A percentile compares a stretch with the other conserved stretches of the same genome.
Evolutionary conservation across 1,284 basidiomycete genomes (phyloP).

Genomic region (Abortiporus biennis): DNA sequence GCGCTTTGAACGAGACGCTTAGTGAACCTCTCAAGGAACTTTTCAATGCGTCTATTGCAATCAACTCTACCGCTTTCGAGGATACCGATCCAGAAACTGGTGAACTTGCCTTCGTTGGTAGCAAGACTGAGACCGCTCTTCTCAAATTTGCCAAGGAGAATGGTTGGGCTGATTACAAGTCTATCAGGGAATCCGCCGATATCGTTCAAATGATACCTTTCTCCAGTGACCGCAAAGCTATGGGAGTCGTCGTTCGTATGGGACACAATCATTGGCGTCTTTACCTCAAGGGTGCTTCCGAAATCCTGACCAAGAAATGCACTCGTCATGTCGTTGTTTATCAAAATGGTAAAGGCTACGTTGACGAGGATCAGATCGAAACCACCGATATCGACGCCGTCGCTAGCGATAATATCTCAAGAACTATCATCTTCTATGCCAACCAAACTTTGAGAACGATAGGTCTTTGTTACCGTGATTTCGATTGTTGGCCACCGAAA

Average conservation of each 20-base stretch:
- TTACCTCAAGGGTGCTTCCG: constrained; percentile 91
- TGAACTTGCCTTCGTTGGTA: constrained; percentile 78
- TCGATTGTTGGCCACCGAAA: constrained; percentile 80
- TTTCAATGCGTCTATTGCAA: constrained; percentile 82
- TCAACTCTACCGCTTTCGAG: constrained; percentile 97
- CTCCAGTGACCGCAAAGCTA: constrained; percentile 91
- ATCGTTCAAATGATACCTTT: constrained; percentile 93
- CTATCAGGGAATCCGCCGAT: constrained; percentile 60
- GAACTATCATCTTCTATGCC: constrained; percentile 95
- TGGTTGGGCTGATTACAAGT: constrained; percentile 75
- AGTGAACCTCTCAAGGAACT: constrained; percentile 59
- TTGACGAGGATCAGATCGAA: constrained; percentile 40
- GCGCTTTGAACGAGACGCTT: constrained; percentile 60
- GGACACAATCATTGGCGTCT: constrained; percentile 65
- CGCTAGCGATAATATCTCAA: constrained; percentile 73
- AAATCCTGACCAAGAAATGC: constrained; percentile 83
- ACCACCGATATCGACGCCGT: constrained; percentile 56
- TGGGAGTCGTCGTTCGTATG: constrained; percentile 81
- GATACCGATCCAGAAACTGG: constrained; percentile 66
- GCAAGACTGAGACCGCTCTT: constrained; percentile 95
- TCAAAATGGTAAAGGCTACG: constrained; percentile 26
- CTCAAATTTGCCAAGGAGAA: constrained; percentile 87
- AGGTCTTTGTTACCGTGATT: constrained; percentile 89
- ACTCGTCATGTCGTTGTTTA: constrained; percentile 66
- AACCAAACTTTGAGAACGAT: constrained; percentile 94